These are phyloP conservation scores for Saccharomycopsis sp. DNA, from an alignment of 805 yeast genomes.

Conservation along the genomic window DNA sequence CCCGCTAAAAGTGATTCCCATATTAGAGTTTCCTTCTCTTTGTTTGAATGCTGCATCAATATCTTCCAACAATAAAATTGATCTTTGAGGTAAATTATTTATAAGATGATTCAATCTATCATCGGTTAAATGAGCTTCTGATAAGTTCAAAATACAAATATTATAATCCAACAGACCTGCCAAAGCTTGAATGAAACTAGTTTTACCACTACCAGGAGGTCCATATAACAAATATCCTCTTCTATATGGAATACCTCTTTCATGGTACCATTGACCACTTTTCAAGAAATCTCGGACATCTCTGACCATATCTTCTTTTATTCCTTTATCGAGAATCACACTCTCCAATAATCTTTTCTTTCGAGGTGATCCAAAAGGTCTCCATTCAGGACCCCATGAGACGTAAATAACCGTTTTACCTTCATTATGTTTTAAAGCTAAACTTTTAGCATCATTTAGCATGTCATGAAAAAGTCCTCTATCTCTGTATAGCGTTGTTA, in stretches of 20 bases:
- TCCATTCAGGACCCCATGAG: conserved; percentile 98
- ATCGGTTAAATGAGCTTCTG: conserved; percentile 88
- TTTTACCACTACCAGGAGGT: conserved; percentile 97
- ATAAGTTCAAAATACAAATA: conserved; percentile 82
- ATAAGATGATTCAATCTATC: conserved; percentile 89
- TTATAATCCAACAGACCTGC: conserved; percentile 96
- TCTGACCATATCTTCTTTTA: conserved; percentile 49
- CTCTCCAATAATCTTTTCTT: conserved; percentile 76
- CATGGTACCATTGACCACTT: conserved; percentile 85
- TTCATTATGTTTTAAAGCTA: conserved; percentile 74
- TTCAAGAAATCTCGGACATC: conserved; percentile 76
- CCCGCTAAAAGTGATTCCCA: conserved; percentile 95
- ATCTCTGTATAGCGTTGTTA: conserved; percentile 84
- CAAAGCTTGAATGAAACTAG: conserved; percentile 89
- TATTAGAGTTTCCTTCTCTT: conserved; percentile 60
- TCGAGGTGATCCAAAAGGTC: conserved; percentile 94
- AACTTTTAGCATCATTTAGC: conserved; percentile 69
- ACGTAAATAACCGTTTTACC: conserved; percentile 93
- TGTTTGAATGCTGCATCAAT: conserved; percentile 91
- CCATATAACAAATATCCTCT: conserved; percentile 91
- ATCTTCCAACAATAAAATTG: conserved; percentile 79
- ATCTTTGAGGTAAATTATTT: conserved; percentile 91
- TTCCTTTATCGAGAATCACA: conserved; percentile 72
- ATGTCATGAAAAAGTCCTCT: conserved; percentile 57
- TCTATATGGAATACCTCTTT: conserved; percentile 95